Conservation (phyloP, 1,284 basidiomycete genomes). For the Coniferiporia weirii region DNA sequence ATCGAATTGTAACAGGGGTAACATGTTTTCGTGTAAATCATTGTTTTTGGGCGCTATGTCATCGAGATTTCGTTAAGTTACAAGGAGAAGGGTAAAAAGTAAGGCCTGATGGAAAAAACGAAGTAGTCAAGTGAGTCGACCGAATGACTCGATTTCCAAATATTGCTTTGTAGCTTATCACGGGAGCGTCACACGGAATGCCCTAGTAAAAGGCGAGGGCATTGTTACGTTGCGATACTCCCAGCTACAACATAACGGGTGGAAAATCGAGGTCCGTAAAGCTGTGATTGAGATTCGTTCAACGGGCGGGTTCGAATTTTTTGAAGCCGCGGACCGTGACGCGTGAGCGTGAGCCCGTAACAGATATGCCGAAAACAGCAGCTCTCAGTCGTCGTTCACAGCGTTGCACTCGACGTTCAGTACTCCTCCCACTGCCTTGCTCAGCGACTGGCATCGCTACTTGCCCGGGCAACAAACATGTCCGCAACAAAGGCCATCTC, state of each 20-base stretch:
- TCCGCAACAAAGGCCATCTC: conserved; percentile 23
- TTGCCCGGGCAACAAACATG: not conserved
- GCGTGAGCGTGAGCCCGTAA: not conserved
- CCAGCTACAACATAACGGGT: conserved; percentile 33
- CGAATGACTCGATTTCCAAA: conserved; percentile 30
- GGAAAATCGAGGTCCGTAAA: not conserved
- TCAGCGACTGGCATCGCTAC: not conserved
- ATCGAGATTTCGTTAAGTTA: not conserved
- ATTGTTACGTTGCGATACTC: conserved; percentile 51
- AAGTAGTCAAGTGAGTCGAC: not conserved
- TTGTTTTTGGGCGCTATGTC: not conserved
- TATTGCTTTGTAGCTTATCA: conserved; percentile 44
- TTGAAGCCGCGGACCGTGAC: too few relatives aligned
- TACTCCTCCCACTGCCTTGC: not conserved
- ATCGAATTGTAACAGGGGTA: too few relatives aligned
- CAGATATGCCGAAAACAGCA: not conserved
- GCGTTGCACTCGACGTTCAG: not conserved
- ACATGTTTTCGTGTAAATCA: too few relatives aligned
- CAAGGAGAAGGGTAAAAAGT: not conserved
- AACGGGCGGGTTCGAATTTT: conserved; percentile 21
- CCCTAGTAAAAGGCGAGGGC: conserved; percentile 69
- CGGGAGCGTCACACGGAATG: conserved; percentile 52
- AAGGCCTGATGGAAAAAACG: too few relatives aligned
- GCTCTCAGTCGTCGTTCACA: not conserved
- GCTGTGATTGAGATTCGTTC: conserved; percentile 36